Evolutionary conservation across 2,329 filamentous ascomycete species (phyloP).

Genomic region (Botrytis byssoidea): DNA sequence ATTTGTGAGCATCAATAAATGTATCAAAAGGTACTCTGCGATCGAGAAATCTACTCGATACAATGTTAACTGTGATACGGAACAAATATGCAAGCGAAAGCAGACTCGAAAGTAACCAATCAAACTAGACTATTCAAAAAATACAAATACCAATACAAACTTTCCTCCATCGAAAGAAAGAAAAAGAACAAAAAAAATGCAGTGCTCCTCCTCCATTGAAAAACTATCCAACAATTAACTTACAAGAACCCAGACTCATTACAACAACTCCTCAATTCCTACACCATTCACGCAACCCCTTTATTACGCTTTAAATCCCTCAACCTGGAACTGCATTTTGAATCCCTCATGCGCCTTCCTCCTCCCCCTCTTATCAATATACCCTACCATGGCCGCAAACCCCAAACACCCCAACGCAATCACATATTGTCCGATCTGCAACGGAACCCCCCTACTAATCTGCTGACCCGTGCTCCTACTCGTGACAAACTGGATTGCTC

Average conservation of each 20-base stretch:
- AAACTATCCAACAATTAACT: not conserved
- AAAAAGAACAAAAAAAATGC: not conserved
- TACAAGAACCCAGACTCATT: not conserved
- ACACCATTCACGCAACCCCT: not conserved
- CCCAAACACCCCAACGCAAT: constrained; percentile 5
- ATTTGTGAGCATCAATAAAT: not conserved
- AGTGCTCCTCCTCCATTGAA: not conserved
- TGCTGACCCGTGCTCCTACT: not conserved
- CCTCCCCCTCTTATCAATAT: constrained; percentile 14
- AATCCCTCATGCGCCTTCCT: constrained; percentile 4
- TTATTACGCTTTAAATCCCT: constrained; percentile 1
- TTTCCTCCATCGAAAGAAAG: not conserved
- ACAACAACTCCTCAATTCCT: not conserved
- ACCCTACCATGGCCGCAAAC: constrained; percentile 3
- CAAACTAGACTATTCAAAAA: not conserved
- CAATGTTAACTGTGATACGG: not conserved
- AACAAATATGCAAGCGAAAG: not conserved
- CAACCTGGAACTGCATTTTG: constrained; percentile 4
- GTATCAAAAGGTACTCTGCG: not conserved
- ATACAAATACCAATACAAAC: too few species aligned
- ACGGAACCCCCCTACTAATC: not conserved
- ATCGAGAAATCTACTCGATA: not conserved
- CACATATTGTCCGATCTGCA: constrained; percentile 2
- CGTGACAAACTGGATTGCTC: constrained; percentile 1
- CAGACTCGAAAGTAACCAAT: not conserved